Evolutionary conservation across 805 yeast genomes (phyloP).

Genomic region (Nematodospora valgi): DNA sequence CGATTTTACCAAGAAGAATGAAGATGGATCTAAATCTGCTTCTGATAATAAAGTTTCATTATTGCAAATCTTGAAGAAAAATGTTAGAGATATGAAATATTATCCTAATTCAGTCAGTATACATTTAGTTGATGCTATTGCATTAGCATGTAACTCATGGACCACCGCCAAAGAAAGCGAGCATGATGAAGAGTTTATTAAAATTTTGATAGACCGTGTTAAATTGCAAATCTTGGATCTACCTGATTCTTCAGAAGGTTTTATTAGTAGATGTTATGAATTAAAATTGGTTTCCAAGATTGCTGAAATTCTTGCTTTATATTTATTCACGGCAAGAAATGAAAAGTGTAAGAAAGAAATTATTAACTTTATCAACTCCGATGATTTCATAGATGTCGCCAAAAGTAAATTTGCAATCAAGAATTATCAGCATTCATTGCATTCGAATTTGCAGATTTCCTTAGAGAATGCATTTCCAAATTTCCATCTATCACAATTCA

Average conservation of each 20-base stretch:
- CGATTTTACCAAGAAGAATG: conserved; percentile 22
- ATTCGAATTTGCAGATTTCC: conserved; percentile 38
- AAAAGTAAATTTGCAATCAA: conserved; percentile 37
- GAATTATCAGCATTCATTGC: conserved; percentile 46
- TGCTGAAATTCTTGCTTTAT: conserved; percentile 71
- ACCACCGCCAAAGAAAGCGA: conserved; percentile 54
- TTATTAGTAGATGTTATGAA: conserved; percentile 46
- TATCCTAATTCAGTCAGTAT: conserved; percentile 64
- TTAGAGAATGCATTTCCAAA: conserved; percentile 51
- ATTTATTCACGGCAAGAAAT: conserved; percentile 56
- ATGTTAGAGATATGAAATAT: conserved; percentile 47
- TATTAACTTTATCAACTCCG: conserved; percentile 35
- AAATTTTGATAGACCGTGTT: conserved; percentile 36
- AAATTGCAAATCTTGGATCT: conserved; percentile 13
- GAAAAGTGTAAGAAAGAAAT: conserved; percentile 41
- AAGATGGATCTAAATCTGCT: conserved; percentile 1
- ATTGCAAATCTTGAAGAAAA: conserved; percentile 52
- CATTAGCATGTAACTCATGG: conserved; percentile 78
- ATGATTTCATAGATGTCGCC: conserved; percentile 29
- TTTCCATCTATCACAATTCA: conserved; percentile 49
- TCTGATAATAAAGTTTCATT: conserved; percentile 36
- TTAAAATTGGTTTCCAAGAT: conserved; percentile 62
- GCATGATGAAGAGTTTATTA: conserved; percentile 46
- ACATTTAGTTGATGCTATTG: conserved; percentile 67
- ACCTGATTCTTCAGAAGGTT: conserved; percentile 17